Evolutionary conservation across 1,284 basidiomycete genomes (phyloP).

Genomic region (Trichosporon asahii): DNA sequence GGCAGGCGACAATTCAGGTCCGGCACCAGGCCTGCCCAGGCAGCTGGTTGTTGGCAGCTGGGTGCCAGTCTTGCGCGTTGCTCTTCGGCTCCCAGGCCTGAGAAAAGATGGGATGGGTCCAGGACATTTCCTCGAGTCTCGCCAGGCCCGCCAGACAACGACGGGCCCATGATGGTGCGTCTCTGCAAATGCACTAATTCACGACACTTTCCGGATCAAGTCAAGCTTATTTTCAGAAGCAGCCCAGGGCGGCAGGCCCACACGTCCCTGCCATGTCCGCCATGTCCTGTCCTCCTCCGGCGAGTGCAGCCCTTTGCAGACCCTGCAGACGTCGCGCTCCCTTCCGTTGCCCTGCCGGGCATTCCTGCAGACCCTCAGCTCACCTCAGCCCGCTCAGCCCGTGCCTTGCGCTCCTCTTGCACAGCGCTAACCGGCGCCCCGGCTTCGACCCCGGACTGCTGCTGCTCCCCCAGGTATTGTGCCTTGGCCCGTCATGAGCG

Average conservation of each 20-base stretch:
- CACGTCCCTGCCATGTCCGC: neutral
- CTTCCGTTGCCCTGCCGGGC: neutral
- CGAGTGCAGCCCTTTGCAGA: neutral
- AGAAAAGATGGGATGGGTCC: neutral
- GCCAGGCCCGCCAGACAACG: neutral
- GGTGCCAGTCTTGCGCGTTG: neutral
- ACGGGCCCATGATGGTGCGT: neutral
- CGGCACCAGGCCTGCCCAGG: neutral
- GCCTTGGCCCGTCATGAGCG: neutral
- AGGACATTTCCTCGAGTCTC: neutral
- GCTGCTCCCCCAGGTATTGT: slow-evolving; percentile 3
- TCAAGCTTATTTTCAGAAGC: neutral
- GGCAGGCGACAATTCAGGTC: neutral
- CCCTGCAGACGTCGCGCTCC: neutral
- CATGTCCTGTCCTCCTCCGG: neutral
- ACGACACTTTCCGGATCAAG: slow-evolving; percentile 1
- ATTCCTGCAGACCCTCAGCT: neutral
- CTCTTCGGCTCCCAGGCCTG: neutral
- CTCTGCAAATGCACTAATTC: neutral
- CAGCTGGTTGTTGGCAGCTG: neutral
- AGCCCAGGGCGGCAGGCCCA: neutral
- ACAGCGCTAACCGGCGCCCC: slow-evolving; percentile 1
- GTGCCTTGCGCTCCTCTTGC: neutral
- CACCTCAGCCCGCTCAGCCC: neutral
- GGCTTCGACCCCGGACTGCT: slow-evolving; percentile 5